phyloP scores from a whole-genome alignment of 164 flowering plant genomes.

The Aristolochia contorta region DNA sequence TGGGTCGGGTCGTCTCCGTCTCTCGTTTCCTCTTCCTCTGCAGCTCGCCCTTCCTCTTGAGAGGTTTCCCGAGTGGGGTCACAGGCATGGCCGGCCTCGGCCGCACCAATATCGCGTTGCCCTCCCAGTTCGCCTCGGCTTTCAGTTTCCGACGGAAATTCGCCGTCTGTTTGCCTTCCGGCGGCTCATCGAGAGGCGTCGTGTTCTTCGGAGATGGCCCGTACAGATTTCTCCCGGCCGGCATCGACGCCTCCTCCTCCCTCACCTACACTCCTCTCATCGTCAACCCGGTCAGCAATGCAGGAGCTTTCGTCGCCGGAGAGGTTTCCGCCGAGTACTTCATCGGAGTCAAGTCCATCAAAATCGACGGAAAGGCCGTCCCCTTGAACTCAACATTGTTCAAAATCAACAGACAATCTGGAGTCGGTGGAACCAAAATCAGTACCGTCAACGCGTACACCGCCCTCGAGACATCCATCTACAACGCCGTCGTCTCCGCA shows the following conservation, averaged over 20 bases:
- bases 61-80: slow-evolving; percentile 5
- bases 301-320: background rate
- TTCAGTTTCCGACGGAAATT: slow-evolving; percentile 25
- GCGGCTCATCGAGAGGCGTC: slow-evolving; percentile 18
- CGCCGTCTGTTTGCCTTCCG: slow-evolving; percentile 21
- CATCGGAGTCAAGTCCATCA: slow-evolving; percentile 20
- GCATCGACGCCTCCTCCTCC: slow-evolving; percentile 9
- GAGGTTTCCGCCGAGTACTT: slow-evolving; percentile 21
- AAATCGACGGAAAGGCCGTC: slow-evolving; percentile 7
- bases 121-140: slow-evolving; percentile 17
- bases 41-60: slow-evolving; percentile 7
- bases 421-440: slow-evolving; percentile 21
- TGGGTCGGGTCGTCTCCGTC: slow-evolving; percentile 9
- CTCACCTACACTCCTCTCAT: slow-evolving; percentile 29
- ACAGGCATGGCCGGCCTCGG: slow-evolving; percentile 29
- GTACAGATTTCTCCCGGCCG: slow-evolving; percentile 21
- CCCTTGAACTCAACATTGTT: slow-evolving; percentile 15
- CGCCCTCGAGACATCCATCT: slow-evolving; percentile 22
- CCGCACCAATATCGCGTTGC: slow-evolving; percentile 12
- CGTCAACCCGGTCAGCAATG: slow-evolving; percentile 16
- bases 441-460: slow-evolving; percentile 20
- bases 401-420: slow-evolving; percentile 6
- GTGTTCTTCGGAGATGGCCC: slow-evolving; percentile 30
- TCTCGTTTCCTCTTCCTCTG: slow-evolving; percentile 18
- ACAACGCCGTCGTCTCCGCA: slow-evolving; percentile 21